Evolutionary conservation across 768 basidiomycete genomes (phyloP).

Genomic region (Neoboletus brunneissimus): DNA sequence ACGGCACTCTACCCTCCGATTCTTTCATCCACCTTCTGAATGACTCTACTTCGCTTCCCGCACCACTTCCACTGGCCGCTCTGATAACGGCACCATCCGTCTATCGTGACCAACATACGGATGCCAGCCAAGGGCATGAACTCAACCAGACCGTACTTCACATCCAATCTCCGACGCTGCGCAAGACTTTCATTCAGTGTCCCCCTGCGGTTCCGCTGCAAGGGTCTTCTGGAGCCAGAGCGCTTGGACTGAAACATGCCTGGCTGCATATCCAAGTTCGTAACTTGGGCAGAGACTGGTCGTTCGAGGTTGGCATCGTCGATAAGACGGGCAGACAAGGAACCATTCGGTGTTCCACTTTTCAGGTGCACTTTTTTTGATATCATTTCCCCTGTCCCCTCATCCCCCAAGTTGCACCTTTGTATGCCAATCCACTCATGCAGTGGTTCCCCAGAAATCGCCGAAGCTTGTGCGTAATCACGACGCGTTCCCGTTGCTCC

Average conservation of each 20-base stretch:
- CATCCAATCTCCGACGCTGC: slow-evolving; percentile 73
- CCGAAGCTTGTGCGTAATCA: slow-evolving; percentile 47
- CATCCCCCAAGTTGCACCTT: neutral
- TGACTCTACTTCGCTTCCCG: slow-evolving; percentile 50
- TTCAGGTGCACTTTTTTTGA: slow-evolving; percentile 54
- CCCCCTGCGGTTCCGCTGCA: slow-evolving; percentile 39
- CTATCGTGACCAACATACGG: slow-evolving; percentile 27
- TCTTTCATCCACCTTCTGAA: slow-evolving; percentile 65
- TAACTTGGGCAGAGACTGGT: slow-evolving; percentile 64
- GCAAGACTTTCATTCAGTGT: slow-evolving; percentile 63
- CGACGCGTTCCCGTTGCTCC: slow-evolving; percentile 53
- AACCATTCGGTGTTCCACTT: slow-evolving; percentile 67
- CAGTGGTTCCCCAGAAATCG: slow-evolving; percentile 41
- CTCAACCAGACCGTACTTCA: slow-evolving; percentile 72
- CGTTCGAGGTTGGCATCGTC: slow-evolving; percentile 71
- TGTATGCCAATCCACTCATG: slow-evolving; percentile 7
- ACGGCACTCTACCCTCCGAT: slow-evolving; percentile 53
- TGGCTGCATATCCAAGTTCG: slow-evolving; percentile 79
- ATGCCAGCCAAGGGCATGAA: slow-evolving; percentile 33
- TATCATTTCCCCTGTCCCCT: neutral
- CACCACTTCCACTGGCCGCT: slow-evolving; percentile 43
- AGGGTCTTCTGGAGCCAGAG: slow-evolving; percentile 16
- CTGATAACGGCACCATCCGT: slow-evolving; percentile 43
- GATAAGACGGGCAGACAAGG: slow-evolving; percentile 62
- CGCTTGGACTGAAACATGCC: slow-evolving; percentile 60